These are phyloP conservation scores for Acanthamoeba comandoni DNA, from an alignment of 208 protist species.

Conservation along the genomic window DNA sequence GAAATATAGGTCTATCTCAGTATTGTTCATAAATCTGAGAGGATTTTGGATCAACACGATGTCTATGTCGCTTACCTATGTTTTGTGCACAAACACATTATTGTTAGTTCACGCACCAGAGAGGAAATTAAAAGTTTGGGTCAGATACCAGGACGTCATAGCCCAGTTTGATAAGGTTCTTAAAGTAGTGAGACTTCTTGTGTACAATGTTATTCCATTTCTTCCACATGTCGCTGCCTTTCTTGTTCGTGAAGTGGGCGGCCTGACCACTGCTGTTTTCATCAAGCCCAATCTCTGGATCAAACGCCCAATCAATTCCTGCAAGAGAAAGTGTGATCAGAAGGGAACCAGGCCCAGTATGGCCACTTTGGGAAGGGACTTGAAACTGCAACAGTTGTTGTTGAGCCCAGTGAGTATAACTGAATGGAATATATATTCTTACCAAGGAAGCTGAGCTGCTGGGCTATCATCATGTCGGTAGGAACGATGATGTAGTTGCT, in stretches of 20 bases:
- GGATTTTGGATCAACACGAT: slow-evolving; percentile 37
- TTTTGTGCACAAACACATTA: neutral
- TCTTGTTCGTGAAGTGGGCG: neutral
- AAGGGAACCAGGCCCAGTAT: too few relatives aligned
- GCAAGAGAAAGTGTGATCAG: neutral
- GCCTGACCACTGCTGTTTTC: neutral
- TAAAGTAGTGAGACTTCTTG: slow-evolving; percentile 30
- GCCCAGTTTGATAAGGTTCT: neutral
- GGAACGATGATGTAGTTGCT: slow-evolving; percentile 42
- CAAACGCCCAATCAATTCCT: slow-evolving; percentile 24
- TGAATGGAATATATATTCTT: neutral
- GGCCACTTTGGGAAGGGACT: too few relatives aligned
- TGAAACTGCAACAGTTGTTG: too few relatives aligned
- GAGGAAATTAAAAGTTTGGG: too few relatives aligned
- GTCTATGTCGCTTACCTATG: slow-evolving; percentile 21
- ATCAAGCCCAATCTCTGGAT: slow-evolving; percentile 3
- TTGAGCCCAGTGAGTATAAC: too few relatives aligned
- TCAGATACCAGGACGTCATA: slow-evolving; percentile 10
- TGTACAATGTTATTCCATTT: slow-evolving; percentile 21
- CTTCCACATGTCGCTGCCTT: neutral
- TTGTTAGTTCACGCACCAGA: neutral
- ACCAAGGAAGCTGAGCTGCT: slow-evolving; percentile 49
- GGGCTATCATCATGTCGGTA: slow-evolving; percentile 19
- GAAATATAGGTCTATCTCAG: slow-evolving; percentile 20
- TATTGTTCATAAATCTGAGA: neutral